Percentiles rank a stretch among this genome's conserved stretches.
Conservation (phyloP, 805 yeast genomes). For the Schizosaccharomyces osmophilus region DNA sequence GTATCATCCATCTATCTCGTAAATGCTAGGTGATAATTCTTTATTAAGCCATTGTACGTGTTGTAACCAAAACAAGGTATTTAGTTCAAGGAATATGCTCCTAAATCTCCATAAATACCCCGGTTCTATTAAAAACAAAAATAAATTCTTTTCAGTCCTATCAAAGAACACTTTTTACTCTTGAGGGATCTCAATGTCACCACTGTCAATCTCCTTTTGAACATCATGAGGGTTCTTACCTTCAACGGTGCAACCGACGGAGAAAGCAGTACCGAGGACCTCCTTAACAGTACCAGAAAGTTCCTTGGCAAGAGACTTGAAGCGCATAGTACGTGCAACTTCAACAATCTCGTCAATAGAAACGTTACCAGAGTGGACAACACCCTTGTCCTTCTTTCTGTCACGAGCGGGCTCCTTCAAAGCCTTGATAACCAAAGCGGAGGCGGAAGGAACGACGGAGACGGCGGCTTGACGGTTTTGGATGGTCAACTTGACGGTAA, state of each 20-base stretch:
- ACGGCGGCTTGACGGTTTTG: slow-evolving; percentile 99
- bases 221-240: slow-evolving; percentile 98
- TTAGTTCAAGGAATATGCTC: no score
- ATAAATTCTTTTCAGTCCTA: no score
- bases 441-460: slow-evolving; percentile 97
- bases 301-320: slow-evolving; percentile 93
- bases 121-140: no score
- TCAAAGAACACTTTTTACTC: not conserved
- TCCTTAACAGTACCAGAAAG: slow-evolving; percentile 94
- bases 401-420: slow-evolving; percentile 99
- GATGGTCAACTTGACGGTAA: slow-evolving; percentile 92
- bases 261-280: slow-evolving; percentile 98
- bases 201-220: slow-evolving; percentile 93
- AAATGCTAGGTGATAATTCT: no score
- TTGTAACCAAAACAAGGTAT: no score
- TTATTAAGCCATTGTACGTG: no score
- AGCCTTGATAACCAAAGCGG: slow-evolving; percentile 95
- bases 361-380: slow-evolving; percentile 97
- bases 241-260: slow-evolving; percentile 92
- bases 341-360: slow-evolving; percentile 89
- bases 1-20: no score
- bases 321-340: slow-evolving; percentile 92
- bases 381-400: slow-evolving; percentile 99
- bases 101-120: no score
- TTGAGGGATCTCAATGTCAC: slow-evolving; percentile 53